These are phyloP conservation scores for Litsea cubeba DNA, from an alignment of 164 flowering plant genomes.

Conservation along the genomic window DNA sequence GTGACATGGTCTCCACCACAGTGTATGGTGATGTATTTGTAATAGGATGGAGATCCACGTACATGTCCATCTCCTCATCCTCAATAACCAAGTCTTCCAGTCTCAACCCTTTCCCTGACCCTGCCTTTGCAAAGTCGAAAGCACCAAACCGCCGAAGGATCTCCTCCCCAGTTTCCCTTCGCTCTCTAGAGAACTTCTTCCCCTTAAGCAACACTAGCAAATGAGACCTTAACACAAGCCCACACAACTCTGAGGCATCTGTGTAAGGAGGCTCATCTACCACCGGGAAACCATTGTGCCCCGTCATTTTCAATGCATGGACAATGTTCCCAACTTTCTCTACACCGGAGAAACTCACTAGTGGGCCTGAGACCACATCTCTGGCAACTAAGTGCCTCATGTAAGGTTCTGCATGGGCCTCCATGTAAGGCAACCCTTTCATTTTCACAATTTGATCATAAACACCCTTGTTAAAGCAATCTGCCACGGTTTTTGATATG, in stretches of 20 bases:
- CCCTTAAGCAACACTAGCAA: conserved; percentile 72
- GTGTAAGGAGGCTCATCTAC: conserved; percentile 82
- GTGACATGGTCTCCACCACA: conserved; percentile 91
- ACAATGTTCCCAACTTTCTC: conserved; percentile 72
- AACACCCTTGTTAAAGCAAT: conserved; percentile 77
- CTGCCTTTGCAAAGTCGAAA: conserved; percentile 84
- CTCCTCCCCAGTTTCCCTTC: conserved; percentile 30
- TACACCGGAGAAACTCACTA: conserved; percentile 62
- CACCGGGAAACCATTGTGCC: conserved; percentile 91
- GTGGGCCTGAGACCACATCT: conserved; percentile 80
- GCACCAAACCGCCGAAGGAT: conserved; percentile 46
- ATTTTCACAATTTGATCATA: conserved; percentile 84
- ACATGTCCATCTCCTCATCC: conserved; percentile 88
- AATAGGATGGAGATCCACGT: conserved; percentile 92
- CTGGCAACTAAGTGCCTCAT: conserved; percentile 80
- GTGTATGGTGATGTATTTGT: conserved; percentile 86
- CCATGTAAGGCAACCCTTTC: conserved; percentile 91
- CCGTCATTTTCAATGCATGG: conserved; percentile 43
- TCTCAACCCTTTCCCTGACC: conserved; percentile 79
- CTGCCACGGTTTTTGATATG: conserved; percentile 89
- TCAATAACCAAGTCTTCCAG: conserved; percentile 63
- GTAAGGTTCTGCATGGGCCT: conserved; percentile 90
- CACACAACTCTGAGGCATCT: conserved; percentile 68
- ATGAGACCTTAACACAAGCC: conserved; percentile 82
- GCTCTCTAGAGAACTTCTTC: conserved; percentile 47